Evolutionary conservation across 495 filamentous ascomycete species (phyloP), one percentile per base, ranked within the genome.

Genomic region (Penicillium paradoxum): DNA sequence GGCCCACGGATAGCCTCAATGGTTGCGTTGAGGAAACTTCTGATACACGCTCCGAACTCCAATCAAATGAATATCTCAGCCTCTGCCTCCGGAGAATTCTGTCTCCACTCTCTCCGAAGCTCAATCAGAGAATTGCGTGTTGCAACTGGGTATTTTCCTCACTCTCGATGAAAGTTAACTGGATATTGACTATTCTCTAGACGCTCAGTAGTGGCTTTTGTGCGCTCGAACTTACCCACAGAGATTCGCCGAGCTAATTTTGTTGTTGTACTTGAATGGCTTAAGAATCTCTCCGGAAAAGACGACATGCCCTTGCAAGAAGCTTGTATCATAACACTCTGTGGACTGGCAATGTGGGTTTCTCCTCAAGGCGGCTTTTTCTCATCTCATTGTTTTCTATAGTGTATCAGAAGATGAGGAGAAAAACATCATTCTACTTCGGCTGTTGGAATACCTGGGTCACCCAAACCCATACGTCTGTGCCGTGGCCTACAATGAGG

Each of bases 111-210:
- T 2, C 71, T 96, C 18, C 80, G 82, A 42, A 96, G 91, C 63
- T 92, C 91, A 6, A 67, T 87, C 19, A 82, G 93, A 62, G 93
- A 97, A 62, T 73, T 97, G 44, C 84, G 93, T 11, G 79, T 96
- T 62, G 87, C 86, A 22, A 87, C 90, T 58, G 88, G 81, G 75
- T 85, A 68, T 57, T 71, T 56, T 30, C 14, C 19, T 49, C 46
- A 47, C 7, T 37, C 41, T 21, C 30, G 22, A 56, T 33, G 27
- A 47, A 8, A 7, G 9, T 40, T 40, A 40, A 53, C 63, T 80
- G 0, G 21, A 29, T 39, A 49, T 38, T 49, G 59, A 79, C 58
- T 13, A 39, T 15, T 22, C 19, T 57, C 7, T 62, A 89, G 88
- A 9, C 78, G 82, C 48, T 82, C 82, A 14, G 63, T 92, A 15